These are phyloP conservation scores for Lunularia cruciata DNA, from an alignment of 225 moss, liverwort and hornwort species.

Conservation along the genomic window DNA sequence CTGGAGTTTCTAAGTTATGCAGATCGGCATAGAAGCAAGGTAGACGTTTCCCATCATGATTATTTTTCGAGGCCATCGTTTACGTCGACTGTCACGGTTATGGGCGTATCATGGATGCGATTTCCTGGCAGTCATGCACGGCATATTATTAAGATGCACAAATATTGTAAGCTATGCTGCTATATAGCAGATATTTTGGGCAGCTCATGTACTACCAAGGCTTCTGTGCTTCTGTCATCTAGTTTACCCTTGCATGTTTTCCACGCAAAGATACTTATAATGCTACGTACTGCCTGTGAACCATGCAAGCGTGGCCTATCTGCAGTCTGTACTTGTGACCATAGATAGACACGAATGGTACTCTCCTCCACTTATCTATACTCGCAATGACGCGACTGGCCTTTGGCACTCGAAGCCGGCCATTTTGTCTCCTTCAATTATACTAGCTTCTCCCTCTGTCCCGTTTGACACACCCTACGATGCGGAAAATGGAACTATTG, in stretches of 20 bases:
- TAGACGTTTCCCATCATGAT: conserved; percentile 6
- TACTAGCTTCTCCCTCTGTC: conserved; percentile 9
- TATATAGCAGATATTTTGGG: too few species aligned
- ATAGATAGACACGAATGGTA: conserved; percentile 93
- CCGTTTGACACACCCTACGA: conserved; percentile 3
- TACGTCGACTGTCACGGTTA: too few species aligned
- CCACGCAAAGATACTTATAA: conserved; percentile 6
- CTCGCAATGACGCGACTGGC: conserved; percentile 74
- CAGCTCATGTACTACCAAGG: too few species aligned
- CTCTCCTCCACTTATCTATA: conserved; percentile 68
- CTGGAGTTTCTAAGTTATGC: conserved; percentile 71
- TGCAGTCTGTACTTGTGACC: conserved; percentile 75
- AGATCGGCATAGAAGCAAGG: conserved; percentile 83
- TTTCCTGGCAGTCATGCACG: too few species aligned
- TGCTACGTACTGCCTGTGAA: neutral
- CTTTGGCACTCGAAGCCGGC: conserved; percentile 69
- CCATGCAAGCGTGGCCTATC: conserved; percentile 6
- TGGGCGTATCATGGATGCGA: too few species aligned
- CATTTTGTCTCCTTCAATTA: conserved; percentile 9
- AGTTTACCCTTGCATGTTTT: neutral
- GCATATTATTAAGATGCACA: too few species aligned
- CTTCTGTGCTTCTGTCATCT: too few species aligned
- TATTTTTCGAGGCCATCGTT: too few species aligned
- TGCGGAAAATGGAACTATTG: conserved; percentile 18
- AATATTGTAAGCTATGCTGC: too few species aligned